Base-by-base conservation (phyloP, 768 basidiomycete species). In the Glaciozyma antarctica region DNA sequence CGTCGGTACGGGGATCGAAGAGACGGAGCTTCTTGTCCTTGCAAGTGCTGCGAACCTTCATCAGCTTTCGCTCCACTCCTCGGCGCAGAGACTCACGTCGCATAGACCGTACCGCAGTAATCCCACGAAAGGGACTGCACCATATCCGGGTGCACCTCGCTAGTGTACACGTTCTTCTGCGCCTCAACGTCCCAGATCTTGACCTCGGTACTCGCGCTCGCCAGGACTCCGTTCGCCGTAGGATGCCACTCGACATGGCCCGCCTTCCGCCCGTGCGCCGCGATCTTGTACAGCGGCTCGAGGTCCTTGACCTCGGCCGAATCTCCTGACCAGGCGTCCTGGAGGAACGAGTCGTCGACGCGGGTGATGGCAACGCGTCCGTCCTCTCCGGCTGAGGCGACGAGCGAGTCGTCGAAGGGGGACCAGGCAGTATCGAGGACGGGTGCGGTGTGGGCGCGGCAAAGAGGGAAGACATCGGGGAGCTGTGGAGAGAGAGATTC, bases 381-480 rank as follows among this genome's bases (percentile, higher is more conserved):
- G 75, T 99, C 95, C 76, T 99, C 94, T 56, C 88, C 91, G 21
- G 83, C 90, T 1, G 90, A 93, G 2, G 88, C 94, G 71, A 95
- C 88, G 73, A 94, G 80, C 9, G 82, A 80, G 77, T 98, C 94
- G 74, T 92, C 86, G 76, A 94, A 90, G 0, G 92, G 93, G 0
- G 88, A 90, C 91, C 92, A 98, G 74, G 88, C 89, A 0, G 94
- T 98, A 78, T 98, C 94, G 45, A 98, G 87, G 38, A 90, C 88
- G 10, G 79, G 76, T 0, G 75, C 78, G 19, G 78, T 76, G 69
- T 80, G 80, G 38, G 86, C 88, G 62, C 94, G 86, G 22, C 90
- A 90, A 62, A 98, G 82, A 1, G 95, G 95, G 48, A 97, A 81
- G 68, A 87, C 84, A 75, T 99, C 95, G 2, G 93, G 95, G 24